Conservation (phyloP, 2,329 filamentous ascomycete species). For the Cladosporium sphaerospermum region DNA sequence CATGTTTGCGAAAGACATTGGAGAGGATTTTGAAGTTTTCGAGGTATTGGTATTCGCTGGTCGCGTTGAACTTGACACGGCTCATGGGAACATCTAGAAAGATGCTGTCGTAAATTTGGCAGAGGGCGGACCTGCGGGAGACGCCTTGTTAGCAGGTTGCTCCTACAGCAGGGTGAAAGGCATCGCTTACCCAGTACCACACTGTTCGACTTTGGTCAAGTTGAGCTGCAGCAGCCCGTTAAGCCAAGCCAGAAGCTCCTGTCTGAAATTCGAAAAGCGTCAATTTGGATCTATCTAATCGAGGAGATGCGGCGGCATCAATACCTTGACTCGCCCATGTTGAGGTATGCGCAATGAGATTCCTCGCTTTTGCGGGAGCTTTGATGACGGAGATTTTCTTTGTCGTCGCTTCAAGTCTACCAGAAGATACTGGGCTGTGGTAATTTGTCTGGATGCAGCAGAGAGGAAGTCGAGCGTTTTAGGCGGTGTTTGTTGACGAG, state of each 20-base stretch:
- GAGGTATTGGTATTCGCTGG: slow-evolving; percentile 92
- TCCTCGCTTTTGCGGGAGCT: background rate
- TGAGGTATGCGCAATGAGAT: slow-evolving; percentile 8
- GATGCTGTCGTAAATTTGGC: slow-evolving; percentile 98
- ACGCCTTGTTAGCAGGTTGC: slow-evolving; percentile 7
- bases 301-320: background rate
- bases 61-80: slow-evolving; percentile 96
- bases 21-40: slow-evolving; percentile 98
- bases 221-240: slow-evolving; percentile 98
- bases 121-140: slow-evolving; percentile 71
- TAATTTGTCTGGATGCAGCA: no score
- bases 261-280: slow-evolving; percentile 55
- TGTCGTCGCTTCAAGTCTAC: no score
- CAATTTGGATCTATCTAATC: slow-evolving; percentile 7
- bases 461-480: no score
- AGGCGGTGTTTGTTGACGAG: no score
- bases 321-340: slow-evolving; percentile 24
- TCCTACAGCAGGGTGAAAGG: slow-evolving; percentile 13
- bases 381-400: no score
- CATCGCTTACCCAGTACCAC: slow-evolving; percentile 78
- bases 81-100: slow-evolving; percentile 93
- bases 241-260: slow-evolving; percentile 93
- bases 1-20: slow-evolving; percentile 78
- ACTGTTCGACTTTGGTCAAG: slow-evolving; percentile 97
- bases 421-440: no score